Percentiles rank a stretch among this genome's conserved stretches.
Conservation (phyloP, 2,329 filamentous ascomycete species). For the Penicillium olsonii region DNA sequence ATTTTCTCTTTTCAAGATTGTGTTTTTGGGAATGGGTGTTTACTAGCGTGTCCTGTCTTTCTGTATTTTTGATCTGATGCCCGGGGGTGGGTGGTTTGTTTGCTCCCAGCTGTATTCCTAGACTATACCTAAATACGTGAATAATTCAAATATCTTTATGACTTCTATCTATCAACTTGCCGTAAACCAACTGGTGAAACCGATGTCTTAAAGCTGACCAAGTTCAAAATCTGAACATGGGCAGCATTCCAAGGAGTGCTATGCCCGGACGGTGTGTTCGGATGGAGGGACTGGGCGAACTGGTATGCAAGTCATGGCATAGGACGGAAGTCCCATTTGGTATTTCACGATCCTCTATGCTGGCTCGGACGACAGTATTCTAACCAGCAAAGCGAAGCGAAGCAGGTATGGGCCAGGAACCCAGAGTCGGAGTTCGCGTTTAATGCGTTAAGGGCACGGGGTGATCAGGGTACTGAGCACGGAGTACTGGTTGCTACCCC, state of each 20-base stretch:
- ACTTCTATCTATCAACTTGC: background rate
- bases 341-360: conserved; percentile 13
- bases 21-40: background rate
- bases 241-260: too few relatives aligned
- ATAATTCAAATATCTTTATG: background rate
- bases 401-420: background rate
- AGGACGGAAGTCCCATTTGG: conserved; percentile 25
- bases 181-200: background rate
- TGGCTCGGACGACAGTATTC: background rate
- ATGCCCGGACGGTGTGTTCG: too few relatives aligned
- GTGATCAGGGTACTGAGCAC: too few relatives aligned
- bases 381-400: background rate
- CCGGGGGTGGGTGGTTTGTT: background rate
- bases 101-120: conserved; percentile 1
- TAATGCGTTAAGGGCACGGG: background rate
- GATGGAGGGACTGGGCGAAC: too few relatives aligned
- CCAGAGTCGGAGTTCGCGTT: background rate
- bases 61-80: background rate
- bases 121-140: conserved; percentile 1
- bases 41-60: background rate
- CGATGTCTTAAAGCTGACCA: too few relatives aligned
- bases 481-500: too few relatives aligned
- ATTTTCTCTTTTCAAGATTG: conserved; percentile 1
- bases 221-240: too few relatives aligned
- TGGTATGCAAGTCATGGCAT: too few relatives aligned